Percentiles rank a stretch among this genome's conserved stretches.
These are phyloP conservation scores for Lophium mytilinum DNA, from an alignment of 495 filamentous ascomycete genomes.

Conservation along the genomic window DNA sequence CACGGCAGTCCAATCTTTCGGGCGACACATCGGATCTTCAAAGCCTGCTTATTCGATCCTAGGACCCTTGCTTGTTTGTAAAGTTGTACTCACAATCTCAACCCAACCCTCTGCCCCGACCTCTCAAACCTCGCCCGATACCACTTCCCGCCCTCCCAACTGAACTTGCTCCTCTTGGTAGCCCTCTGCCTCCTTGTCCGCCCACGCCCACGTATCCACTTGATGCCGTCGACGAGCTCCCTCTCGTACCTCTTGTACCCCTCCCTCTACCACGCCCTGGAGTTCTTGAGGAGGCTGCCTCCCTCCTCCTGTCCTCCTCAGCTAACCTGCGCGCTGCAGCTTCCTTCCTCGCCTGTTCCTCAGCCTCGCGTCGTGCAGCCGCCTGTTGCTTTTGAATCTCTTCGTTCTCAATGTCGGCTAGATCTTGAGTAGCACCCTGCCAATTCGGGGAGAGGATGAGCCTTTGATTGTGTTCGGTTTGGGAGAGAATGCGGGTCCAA, in stretches of 20 bases:
- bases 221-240: conserved; percentile 25
- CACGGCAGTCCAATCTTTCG: no score
- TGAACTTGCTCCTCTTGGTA: conserved; percentile 34
- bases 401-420: conserved; percentile 75
- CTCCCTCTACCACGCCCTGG: conserved; percentile 32
- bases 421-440: conserved; percentile 80
- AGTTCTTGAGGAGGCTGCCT: conserved; percentile 39
- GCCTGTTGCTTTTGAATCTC: conserved; percentile 59
- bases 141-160: conserved; percentile 31
- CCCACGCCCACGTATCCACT: conserved; percentile 43
- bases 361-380: conserved; percentile 61
- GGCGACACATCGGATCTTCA: no score
- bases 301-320: conserved; percentile 57
- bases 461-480: conserved; percentile 94
- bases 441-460: conserved; percentile 80
- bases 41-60: no score
- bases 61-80: no score
- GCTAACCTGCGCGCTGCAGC: conserved; percentile 61
- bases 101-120: conserved; percentile 18
- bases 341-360: conserved; percentile 67
- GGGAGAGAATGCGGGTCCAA: conserved; percentile 90
- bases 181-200: conserved; percentile 36
- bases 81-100: no score
- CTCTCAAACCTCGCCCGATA: conserved; percentile 16
- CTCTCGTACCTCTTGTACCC: conserved; percentile 34